Evolutionary conservation across 345 rosid species (phyloP), one percentile per base, ranked within the genome.

Genomic region (Abelmoschus esculentus): DNA sequence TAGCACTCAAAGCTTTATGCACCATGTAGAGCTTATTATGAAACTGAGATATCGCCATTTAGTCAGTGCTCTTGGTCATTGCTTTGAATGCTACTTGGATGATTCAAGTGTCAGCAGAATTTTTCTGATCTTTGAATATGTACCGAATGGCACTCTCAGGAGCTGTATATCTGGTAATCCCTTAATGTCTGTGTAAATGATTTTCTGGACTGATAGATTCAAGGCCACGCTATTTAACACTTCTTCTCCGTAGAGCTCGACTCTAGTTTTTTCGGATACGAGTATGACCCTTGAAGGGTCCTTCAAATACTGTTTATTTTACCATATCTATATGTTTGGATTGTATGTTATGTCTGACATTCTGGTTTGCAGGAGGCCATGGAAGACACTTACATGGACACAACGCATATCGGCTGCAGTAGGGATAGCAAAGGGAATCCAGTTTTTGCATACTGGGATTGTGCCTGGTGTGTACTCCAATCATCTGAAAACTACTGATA

Each of bases 371-470:
- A 95, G 97, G 79, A 67, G 83, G 78, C 18, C 73, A 64, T 40
- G 74, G 70, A 52, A 75, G 76, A 69, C 80, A 36, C 89, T 90
- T 34, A 80, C 86, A 17, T 95, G 93, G 97, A 73, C 87, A 52
- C 97, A 91, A 72, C 91, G 98, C 66, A 86, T 87, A 75, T 78
- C 89, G 19, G 93, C 96, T 69, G 90, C 86, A 6, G 81, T 90
- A n/a, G 98, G 98, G 53, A 86, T 90, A 31, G 97, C 96, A 3
- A 91, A 82, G 80, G 97, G 98, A 26, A 84, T 91, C 67, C 93
- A 91, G 62, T 93, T 89, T 81, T 77, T 93, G 85, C 98, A 93
- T 80, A 86, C 96, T 0, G 96, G 96, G 71, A 86, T 89, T 18
- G 88, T 93, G 15, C 97, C 97, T 1, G 97, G 96, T 53, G 82